These are phyloP conservation scores for Solanum hybrid DNA, from an alignment of 305 asterid genomes.

Conservation along the genomic window DNA sequence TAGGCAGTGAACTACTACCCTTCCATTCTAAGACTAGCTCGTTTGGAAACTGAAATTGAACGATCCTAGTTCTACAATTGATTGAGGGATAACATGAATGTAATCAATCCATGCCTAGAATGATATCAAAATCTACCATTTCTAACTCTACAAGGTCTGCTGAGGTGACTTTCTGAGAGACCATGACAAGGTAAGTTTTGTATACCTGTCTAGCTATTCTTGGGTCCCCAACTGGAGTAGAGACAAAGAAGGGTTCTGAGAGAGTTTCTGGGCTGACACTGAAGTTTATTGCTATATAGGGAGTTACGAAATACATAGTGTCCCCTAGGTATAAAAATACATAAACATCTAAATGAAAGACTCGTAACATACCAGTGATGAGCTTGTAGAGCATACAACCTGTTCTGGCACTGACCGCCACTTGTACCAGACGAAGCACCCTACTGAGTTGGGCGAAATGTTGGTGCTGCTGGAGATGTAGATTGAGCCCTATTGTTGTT, in stretches of 20 bases:
- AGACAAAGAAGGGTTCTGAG: neutral
- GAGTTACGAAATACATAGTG: neutral
- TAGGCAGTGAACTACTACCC: neutral
- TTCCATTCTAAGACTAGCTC: too few species aligned
- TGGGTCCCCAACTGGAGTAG: neutral
- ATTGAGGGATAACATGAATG: neutral
- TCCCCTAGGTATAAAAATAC: neutral
- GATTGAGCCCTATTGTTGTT: too few species aligned
- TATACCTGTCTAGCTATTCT: neutral
- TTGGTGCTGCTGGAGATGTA: neutral
- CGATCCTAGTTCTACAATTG: neutral
- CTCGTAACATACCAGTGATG: neutral
- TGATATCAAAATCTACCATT: neutral
- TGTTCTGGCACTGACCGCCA: neutral
- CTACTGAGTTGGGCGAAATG: neutral
- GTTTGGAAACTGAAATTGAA: neutral
- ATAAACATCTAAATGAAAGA: too few species aligned
- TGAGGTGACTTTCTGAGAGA: neutral
- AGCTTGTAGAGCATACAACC: too few species aligned
- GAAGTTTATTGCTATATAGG: neutral
- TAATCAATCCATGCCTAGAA: neutral
- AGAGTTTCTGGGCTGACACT: neutral
- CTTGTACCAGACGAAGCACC: neutral
- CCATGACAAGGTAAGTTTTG: neutral
- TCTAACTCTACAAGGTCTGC: neutral